Evolutionary conservation across 106 monocot species (phyloP).

Genomic region (Dendrobium catenatum): DNA sequence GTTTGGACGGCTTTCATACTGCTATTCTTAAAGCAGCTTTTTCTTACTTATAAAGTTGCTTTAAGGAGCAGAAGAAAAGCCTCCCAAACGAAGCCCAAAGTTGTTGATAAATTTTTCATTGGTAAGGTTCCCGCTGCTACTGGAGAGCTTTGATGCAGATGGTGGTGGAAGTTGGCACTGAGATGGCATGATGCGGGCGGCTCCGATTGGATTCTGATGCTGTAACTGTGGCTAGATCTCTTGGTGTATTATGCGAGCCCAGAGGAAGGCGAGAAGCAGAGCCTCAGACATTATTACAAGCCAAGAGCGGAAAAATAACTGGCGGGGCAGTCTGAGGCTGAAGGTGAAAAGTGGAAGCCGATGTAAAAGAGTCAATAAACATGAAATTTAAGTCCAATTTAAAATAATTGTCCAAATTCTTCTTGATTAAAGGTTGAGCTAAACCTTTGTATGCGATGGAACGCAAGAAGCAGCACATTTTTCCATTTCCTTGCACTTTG

Average conservation of each 20-base stretch:
- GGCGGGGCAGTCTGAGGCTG: constrained; percentile 60
- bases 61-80: too few relatives aligned
- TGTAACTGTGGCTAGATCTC: constrained; percentile 8
- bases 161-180: constrained; percentile 44
- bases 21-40: too few relatives aligned
- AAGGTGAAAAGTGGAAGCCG: constrained; percentile 40
- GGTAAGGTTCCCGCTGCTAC: constrained; percentile 39
- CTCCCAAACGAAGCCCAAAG: not conserved
- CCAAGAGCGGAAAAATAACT: too few relatives aligned
- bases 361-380: constrained; percentile 8
- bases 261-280: constrained; percentile 70
- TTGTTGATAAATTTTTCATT: constrained; percentile 2
- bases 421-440: constrained; percentile 7
- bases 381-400: constrained; percentile 15
- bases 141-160: constrained; percentile 38
- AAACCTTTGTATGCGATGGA: too few relatives aligned
- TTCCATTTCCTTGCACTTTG: too few relatives aligned
- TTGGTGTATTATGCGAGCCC: constrained; percentile 27
- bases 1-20: too few relatives aligned
- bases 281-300: constrained; percentile 44
- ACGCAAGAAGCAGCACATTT: too few relatives aligned
- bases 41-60: too few relatives aligned
- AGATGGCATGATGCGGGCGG: constrained; percentile 47
- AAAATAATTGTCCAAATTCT: constrained; percentile 6
- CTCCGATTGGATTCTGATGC: constrained; percentile 58